Evolutionary conservation across 1,139 yeast genomes (phyloP).

Genomic region (Citeromyces siamensis): DNA sequence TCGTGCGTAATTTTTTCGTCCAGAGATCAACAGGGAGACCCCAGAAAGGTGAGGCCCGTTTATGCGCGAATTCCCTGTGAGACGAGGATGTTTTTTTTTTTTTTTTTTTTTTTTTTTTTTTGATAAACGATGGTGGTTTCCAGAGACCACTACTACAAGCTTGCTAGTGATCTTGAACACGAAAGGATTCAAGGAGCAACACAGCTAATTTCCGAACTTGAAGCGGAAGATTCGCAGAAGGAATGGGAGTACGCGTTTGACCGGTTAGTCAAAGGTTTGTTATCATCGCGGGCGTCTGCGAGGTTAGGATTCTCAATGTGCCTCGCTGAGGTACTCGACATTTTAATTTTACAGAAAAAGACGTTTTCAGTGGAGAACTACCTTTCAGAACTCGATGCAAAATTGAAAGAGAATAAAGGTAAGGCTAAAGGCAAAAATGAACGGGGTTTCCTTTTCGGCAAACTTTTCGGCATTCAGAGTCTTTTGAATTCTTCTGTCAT

Average conservation of each 20-base stretch:
- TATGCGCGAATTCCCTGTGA: neutral
- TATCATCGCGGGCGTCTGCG: slow-evolving; percentile 76
- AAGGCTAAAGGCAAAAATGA: slow-evolving; percentile 72
- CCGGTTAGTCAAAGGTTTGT: slow-evolving; percentile 68
- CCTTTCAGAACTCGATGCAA: slow-evolving; percentile 28
- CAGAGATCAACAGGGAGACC: neutral
- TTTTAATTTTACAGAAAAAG: slow-evolving; percentile 26
- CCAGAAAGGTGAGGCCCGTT: neutral
- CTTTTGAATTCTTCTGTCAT: slow-evolving; percentile 48
- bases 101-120: slow-evolving; percentile 1
- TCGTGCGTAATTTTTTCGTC: neutral
- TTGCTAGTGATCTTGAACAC: slow-evolving; percentile 65
- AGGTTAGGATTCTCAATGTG: slow-evolving; percentile 87
- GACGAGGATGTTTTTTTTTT: slow-evolving; percentile 7
- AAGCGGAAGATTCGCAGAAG: slow-evolving; percentile 25
- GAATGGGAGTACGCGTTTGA: slow-evolving; percentile 81
- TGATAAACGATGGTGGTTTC: slow-evolving; percentile 26
- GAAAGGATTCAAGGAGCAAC: slow-evolving; percentile 72
- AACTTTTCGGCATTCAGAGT: slow-evolving; percentile 75
- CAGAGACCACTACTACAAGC: slow-evolving; percentile 64
- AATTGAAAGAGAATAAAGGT: slow-evolving; percentile 28
- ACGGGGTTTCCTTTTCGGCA: slow-evolving; percentile 71
- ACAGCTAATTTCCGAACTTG: slow-evolving; percentile 46
- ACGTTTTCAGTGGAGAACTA: slow-evolving; percentile 25
- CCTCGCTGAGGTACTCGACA: slow-evolving; percentile 58